Conservation (phyloP, 2,329 filamentous ascomycete species). For the Beauveria pseudobassiana region DNA sequence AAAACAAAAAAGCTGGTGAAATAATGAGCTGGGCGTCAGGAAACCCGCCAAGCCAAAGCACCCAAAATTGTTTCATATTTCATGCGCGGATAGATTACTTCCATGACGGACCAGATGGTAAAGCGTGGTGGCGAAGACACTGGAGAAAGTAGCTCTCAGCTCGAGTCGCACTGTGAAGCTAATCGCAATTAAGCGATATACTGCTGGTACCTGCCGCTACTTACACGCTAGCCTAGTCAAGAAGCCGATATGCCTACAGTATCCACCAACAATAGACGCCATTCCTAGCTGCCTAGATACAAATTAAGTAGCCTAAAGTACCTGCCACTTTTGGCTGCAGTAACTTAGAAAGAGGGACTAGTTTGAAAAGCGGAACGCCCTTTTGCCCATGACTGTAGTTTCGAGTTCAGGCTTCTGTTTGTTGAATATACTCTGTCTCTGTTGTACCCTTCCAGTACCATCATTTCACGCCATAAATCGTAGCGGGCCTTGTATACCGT, state of each 20-base stretch:
- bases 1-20: background rate
- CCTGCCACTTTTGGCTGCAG: background rate
- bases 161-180: background rate
- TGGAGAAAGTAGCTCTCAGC: background rate
- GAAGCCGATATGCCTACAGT: background rate
- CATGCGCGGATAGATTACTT: background rate
- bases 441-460: too few species aligned
- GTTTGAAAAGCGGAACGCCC: background rate
- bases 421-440: too few species aligned
- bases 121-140: background rate
- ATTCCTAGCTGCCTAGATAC: background rate
- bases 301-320: background rate
- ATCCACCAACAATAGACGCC: background rate
- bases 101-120: background rate
- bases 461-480: too few species aligned
- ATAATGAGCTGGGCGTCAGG: background rate
- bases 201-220: background rate
- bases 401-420: too few species aligned
- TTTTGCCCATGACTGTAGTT: background rate
- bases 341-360: background rate
- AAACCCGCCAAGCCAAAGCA: background rate
- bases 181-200: background rate
- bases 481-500: too few species aligned
- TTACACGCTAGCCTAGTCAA: too few species aligned
- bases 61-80: background rate